Base-by-base conservation (phyloP, 768 basidiomycete species). In the Melanogaster broomeanus region DNA sequence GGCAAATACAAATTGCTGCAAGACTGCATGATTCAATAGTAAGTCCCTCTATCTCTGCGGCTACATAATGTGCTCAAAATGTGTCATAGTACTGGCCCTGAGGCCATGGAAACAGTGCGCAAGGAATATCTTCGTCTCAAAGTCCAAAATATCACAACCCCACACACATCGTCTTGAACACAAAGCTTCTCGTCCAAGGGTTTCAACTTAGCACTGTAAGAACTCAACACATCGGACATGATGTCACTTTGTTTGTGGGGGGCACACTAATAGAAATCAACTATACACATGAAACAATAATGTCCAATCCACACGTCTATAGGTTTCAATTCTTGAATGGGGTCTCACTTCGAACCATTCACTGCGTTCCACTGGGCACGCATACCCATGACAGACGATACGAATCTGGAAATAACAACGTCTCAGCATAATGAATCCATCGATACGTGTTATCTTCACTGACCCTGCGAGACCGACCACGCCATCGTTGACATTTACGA, bases 401-500 rank as follows among this genome's bases (percentile, higher is more conserved):
- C 74, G 48, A 89, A 59, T 53, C 90, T 92, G 45, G 37, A 34
- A 52, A 43, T 18, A 42, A n/a, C 12, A 24, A 39, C 19, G 22
- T 7, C 18, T 65, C 16, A 56, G 49, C 16, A 50, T 13, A 38
- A 37, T 2, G 54, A 7, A 33, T 10, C 24, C 9, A 13, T 24
- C n/a, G 34, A 39, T 3, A 19, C n/a, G 30, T 18, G 40, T 5
- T 8, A 41, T 68, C 63, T 42, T 53, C 11, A 72, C 81, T 62
- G 54, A 96, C 92, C 96, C 97, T 56, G 90, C 78, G 51, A 90
- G 75, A 48, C 97, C 96, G 25, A 96, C 72, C 18, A 82, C 63
- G 22, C 96, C 95, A 53, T 98, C 97, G 64, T 88, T 92, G 57
- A 95, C 60, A 58, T 81, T 79, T 56, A 85, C 77, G 46, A 90